Base-by-base conservation (phyloP, 306 rosid genomes). In the Benincasa hispida region DNA sequence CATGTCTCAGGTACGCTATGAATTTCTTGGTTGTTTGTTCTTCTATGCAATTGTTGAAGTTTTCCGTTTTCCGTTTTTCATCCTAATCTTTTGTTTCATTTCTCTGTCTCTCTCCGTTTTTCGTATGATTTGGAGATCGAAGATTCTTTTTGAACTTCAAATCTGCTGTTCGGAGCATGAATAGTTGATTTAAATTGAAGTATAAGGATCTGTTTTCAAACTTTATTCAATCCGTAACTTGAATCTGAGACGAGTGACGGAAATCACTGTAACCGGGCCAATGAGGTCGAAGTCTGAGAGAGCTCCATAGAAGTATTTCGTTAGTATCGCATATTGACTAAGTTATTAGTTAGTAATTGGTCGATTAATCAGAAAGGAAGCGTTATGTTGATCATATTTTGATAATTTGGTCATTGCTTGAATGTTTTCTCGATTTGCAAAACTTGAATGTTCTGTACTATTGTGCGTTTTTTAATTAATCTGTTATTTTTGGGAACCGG, bases 1-100 rank as follows among this genome's bases (percentile, higher is more conserved):
- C 51, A 77, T 77, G 80, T 50, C 80, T 62, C 75, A 77, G 80
- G 80, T 65, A n/a, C 27, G 28, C 39, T 25, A 57, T 10, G 39
- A 39, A 76, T 56, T 41, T 58, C 55, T 58, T 15, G 32, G 10
- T 12, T 21, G 2, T 25, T 56, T 76, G 3, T 1, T 76, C 48
- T 54, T n/a, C 6, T 32, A 5, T 74, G 28, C 28, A 21, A 32
- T 74, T n/a, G 30, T 74, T 35, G 3, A 10, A 34, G 25, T 15
- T n/a, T 39, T n/a, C n/a, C 12, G 18, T n/a, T 22, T 13, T 24
- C 35, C 24, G 37, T 37, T 4, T 74, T 65, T 75, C 67, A 59
- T 79, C 57, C 50, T 63, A 18, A 5, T 13, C 8, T 32, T 21
- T 61, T 35, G 56, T 73, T 37, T 45, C 51, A 45, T 42, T 60